These are phyloP conservation scores for Capsicum baccatum DNA, from an alignment of 257 asterid species.

Conservation along the genomic window DNA sequence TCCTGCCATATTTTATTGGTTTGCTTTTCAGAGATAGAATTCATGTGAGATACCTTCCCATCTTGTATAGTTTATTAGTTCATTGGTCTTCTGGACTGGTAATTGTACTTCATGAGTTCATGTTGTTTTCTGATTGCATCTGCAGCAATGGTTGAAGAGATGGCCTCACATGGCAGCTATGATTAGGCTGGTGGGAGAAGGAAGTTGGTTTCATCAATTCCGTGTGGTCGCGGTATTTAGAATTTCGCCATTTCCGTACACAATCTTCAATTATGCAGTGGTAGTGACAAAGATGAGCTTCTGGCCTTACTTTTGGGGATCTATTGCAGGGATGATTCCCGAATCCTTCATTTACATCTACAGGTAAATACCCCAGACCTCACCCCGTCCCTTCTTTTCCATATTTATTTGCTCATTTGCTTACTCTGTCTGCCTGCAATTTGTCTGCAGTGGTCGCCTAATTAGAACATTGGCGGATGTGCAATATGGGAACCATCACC, in stretches of 20 bases:
- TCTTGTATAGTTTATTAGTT: conserved; percentile 14
- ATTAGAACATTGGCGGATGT: conserved; percentile 85
- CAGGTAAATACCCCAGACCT: conserved; percentile 49
- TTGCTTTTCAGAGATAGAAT: conserved; percentile 34
- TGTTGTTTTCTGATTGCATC: not conserved
- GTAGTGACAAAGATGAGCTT: conserved; percentile 84
- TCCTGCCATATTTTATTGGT: conserved; percentile 26
- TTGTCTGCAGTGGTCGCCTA: conserved; percentile 76
- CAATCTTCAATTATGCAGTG: conserved; percentile 84
- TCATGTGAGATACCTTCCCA: conserved; percentile 24
- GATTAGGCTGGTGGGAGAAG: conserved; percentile 89
- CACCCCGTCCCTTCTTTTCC: conserved; percentile 8
- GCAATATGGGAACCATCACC: conserved; percentile 68
- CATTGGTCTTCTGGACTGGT: not conserved
- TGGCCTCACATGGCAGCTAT: conserved; percentile 90
- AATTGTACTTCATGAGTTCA: not conserved
- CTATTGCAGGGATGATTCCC: conserved; percentile 90
- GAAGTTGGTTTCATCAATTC: conserved; percentile 88
- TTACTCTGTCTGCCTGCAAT: conserved; percentile 27
- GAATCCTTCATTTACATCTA: conserved; percentile 95
- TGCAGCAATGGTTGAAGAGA: conserved; percentile 82
- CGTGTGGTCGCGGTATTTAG: conserved; percentile 84
- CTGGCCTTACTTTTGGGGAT: conserved; percentile 92
- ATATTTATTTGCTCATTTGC: conserved; percentile 25
- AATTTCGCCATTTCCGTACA: conserved; percentile 89